Evolutionary conservation across 495 filamentous ascomycete species (phyloP), one percentile per base, ranked within the genome.

Genomic region (Lentithecium fluviatile): DNA sequence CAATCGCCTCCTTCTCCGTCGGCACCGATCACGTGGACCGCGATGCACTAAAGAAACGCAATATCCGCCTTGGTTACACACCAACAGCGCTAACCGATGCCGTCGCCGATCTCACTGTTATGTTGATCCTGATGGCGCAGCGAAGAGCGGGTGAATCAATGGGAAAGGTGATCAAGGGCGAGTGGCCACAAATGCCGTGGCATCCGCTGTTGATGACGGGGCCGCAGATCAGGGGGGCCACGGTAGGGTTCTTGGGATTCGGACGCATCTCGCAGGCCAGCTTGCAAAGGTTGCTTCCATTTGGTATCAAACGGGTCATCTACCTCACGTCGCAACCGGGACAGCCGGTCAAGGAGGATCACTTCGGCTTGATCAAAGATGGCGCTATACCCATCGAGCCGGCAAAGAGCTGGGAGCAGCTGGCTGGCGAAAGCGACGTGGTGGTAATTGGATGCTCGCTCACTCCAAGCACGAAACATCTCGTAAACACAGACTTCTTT

Each of bases 161-260:
- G 40, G 32, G 40, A 17, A 59, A 58, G 13, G 61, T 65, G 17
- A 20, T 65, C 23, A 37, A 58, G 10, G 61, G 61, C n/a, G 26
- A 59, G 42, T 65, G 61, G 61, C 61, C 61, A 8, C 56, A 65
- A 19, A 65, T 65, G 61, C 61, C 61, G 4, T 65, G 61, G 61
- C 26, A 32, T 21, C 61, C 61, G 1, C 40, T 59, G 6, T 49
- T 65, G 17, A 58, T 65, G 55, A 59, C 61, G 2, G 61, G 61
- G 21, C 61, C 61, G 1, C 61, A 58, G 29, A 65, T 65, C 19
- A 12, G 55, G 8, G 49, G 56, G 1, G 40, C 55, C 3, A 59
- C 56, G 11, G 61, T 65, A 4, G 61, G 61, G 0, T 65, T 65
- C 34, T 25, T 65, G 19, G 61, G 61, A 2, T 65, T 65, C 19